Conservation (phyloP, 1,284 basidiomycete species). For the Sphaerobolus stellatus region DNA sequence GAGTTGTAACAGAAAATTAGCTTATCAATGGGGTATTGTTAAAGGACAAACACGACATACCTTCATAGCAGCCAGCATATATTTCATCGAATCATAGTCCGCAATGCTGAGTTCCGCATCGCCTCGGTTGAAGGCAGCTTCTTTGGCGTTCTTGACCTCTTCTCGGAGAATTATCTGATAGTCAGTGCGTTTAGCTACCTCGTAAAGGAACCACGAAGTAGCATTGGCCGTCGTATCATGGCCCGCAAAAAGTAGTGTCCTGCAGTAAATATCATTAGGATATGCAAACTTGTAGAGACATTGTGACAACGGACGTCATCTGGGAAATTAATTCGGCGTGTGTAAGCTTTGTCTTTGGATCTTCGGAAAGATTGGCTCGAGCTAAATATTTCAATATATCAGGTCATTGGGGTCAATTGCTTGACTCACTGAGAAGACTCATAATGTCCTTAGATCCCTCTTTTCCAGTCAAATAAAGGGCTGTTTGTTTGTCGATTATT, state of each 20-base stretch:
- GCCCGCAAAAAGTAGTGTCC: conserved; percentile 19
- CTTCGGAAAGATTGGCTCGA: conserved; percentile 7
- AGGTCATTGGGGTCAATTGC: background rate
- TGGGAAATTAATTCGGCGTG: conserved; percentile 5
- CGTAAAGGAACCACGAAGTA: conserved; percentile 28
- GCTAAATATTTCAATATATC: background rate
- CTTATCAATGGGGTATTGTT: too few relatives aligned
- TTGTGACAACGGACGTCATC: background rate
- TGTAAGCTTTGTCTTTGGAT: conserved; percentile 2
- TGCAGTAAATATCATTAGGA: background rate
- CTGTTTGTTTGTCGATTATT: background rate
- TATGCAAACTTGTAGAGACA: background rate
- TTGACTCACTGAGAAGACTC: conserved; percentile 1
- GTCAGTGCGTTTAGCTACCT: conserved; percentile 25
- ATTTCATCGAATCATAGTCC: conserved; percentile 22
- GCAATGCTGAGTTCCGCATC: conserved; percentile 11
- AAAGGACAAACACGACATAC: conserved; percentile 20
- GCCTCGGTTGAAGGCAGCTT: conserved; percentile 8
- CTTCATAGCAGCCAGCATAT: background rate
- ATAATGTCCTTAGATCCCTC: conserved; percentile 7
- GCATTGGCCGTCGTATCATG: conserved; percentile 28
- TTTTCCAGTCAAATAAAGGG: background rate
- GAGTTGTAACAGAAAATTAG: too few relatives aligned
- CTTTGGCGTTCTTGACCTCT: conserved; percentile 16
- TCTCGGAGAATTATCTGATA: conserved; percentile 24